A percentile compares a stretch with the other conserved stretches of the same genome.
Conservation (phyloP, 352 stramenopile genomes). For the Saprolegnia diclina region DNA sequence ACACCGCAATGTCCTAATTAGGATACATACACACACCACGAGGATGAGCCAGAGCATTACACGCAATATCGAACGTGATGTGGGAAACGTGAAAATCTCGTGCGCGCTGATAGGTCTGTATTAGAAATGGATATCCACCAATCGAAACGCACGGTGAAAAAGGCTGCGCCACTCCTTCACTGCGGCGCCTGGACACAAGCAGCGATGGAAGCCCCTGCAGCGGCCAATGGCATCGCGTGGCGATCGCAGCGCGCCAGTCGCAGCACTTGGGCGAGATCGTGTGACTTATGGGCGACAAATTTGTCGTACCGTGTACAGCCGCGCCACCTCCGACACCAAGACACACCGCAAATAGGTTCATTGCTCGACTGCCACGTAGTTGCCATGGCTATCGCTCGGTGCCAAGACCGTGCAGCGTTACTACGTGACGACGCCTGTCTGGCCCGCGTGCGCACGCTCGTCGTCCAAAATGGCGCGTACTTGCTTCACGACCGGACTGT, state of each 20-base stretch:
- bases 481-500: constrained; percentile 3
- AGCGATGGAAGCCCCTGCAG: neutral
- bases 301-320: no score
- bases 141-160: neutral
- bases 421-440: neutral
- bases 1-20: neutral
- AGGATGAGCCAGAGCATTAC: constrained; percentile 18
- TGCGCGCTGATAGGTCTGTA: neutral
- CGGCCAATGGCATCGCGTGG: neutral
- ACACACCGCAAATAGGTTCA: no score
- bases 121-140: neutral
- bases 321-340: no score
- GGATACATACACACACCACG: neutral
- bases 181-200: neutral
- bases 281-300: no score
- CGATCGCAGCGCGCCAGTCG: no score
- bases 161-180: neutral
- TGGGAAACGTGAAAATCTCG: neutral
- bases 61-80: neutral
- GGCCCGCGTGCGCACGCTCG: neutral
- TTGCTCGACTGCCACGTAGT: no score
- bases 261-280: no score
- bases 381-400: no score
- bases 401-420: neutral
- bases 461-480: constrained; percentile 6